Percentiles rank a stretch among this genome's conserved stretches.
Conservation (phyloP, 176 grass and related monocot genomes). For the Ensete ventricosum region DNA sequence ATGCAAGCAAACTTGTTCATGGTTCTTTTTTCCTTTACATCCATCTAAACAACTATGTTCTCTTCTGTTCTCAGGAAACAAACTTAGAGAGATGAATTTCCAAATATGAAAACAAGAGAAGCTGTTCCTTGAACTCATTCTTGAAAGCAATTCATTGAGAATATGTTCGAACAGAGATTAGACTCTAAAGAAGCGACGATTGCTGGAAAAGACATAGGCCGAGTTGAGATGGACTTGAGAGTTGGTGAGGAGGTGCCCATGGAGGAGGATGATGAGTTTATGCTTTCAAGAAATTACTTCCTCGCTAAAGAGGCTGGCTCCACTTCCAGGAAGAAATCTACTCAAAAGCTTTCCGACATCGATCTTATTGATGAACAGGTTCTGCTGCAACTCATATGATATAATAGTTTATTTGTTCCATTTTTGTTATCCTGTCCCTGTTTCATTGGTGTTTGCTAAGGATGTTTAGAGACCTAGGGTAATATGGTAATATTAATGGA, state of each 20-base stretch:
- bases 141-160: no score
- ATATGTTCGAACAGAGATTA: no score
- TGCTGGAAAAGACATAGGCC: background rate
- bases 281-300: constrained; percentile 86
- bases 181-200: background rate
- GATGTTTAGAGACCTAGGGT: background rate
- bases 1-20: no score
- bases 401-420: background rate
- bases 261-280: constrained; percentile 52
- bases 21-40: no score
- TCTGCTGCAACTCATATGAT: background rate
- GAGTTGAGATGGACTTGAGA: background rate
- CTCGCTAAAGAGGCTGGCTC: constrained; percentile 74
- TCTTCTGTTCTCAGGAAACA: no score
- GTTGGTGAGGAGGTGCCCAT: constrained; percentile 9
- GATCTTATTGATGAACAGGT: constrained; percentile 81
- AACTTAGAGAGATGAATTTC: no score
- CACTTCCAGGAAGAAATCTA: constrained; percentile 48
- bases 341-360: constrained; percentile 54
- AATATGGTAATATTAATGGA: background rate
- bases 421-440: background rate
- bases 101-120: no score
- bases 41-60: no score
- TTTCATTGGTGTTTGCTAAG: background rate
- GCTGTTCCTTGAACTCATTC: no score